These are phyloP conservation scores for Scutellaria barbata DNA, from an alignment of 257 asterid genomes.

Conservation along the genomic window DNA sequence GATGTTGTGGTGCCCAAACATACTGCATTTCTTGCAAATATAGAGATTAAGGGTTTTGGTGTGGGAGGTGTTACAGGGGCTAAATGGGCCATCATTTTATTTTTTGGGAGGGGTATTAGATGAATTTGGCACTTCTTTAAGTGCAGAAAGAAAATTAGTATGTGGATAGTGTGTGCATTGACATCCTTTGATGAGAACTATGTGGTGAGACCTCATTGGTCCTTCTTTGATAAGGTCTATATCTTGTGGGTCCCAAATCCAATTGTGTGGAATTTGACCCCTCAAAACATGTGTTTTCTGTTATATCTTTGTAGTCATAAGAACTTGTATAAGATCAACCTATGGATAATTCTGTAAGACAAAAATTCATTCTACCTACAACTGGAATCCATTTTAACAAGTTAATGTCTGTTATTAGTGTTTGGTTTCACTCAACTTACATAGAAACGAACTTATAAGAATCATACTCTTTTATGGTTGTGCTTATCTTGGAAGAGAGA, in stretches of 20 bases:
- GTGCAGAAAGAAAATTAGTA: slow-evolving; percentile 28
- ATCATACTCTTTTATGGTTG: not conserved
- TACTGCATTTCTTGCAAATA: slow-evolving; percentile 38
- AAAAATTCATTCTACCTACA: too few relatives aligned
- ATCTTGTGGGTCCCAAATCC: slow-evolving; percentile 45
- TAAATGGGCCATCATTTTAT: slow-evolving; percentile 52
- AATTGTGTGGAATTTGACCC: not conserved
- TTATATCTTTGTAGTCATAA: not conserved
- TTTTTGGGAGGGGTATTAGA: slow-evolving; percentile 16
- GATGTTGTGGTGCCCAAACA: slow-evolving; percentile 28
- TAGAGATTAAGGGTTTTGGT: slow-evolving; percentile 45
- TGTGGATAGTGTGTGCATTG: slow-evolving; percentile 45
- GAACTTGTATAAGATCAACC: too few relatives aligned
- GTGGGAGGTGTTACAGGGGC: slow-evolving; percentile 44
- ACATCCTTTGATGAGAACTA: slow-evolving; percentile 30
- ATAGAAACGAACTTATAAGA: too few relatives aligned
- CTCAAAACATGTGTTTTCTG: not conserved
- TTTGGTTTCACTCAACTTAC: too few relatives aligned
- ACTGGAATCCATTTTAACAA: too few relatives aligned
- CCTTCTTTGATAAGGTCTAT: slow-evolving; percentile 59
- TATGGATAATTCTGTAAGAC: too few relatives aligned
- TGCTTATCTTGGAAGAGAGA: not conserved
- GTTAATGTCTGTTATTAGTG: too few relatives aligned
- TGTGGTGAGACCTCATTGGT: slow-evolving; percentile 55
- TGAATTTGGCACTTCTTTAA: slow-evolving; percentile 41